Conservation (phyloP, 371 early-diverging fungal species). For the Mucor mucedo region DNA sequence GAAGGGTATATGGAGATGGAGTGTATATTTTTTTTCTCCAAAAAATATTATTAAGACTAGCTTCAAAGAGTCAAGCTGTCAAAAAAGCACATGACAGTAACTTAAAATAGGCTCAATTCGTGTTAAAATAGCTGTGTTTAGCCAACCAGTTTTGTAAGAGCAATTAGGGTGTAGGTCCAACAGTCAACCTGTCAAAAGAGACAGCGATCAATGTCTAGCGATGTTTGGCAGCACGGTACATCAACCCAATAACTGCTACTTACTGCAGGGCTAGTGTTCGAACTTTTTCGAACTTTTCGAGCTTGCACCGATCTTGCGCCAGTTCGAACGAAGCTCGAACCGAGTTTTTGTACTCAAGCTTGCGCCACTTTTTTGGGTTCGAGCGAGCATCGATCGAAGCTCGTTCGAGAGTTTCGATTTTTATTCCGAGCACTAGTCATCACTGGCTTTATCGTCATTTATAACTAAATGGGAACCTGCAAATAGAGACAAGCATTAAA, state of each 20-base stretch:
- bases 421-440: no score
- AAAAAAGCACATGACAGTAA: neutral
- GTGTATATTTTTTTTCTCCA: conserved; percentile 16
- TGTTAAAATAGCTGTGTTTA: neutral
- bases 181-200: conserved; percentile 13
- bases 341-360: no score
- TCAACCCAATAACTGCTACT: conserved; percentile 15
- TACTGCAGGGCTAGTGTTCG: no score
- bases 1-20: conserved; percentile 17
- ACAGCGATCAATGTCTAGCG: conserved; percentile 16
- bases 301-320: no score
- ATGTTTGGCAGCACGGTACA: conserved; percentile 18
- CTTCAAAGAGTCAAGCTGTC: no score
- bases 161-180: conserved; percentile 3
- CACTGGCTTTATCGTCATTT: conserved; percentile 9
- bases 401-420: no score
- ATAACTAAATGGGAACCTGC: conserved; percentile 15
- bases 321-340: no score
- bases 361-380: no score
- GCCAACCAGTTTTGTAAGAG: conserved; percentile 7
- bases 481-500: conserved; percentile 16
- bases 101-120: conserved; percentile 11
- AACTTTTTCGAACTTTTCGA: no score
- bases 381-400: no score
- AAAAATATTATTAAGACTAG: conserved; percentile 5